Evolutionary conservation across 805 yeast species (phyloP), one percentile per base, ranked within the genome.

Genomic region (Jamesozyma gamospora): DNA sequence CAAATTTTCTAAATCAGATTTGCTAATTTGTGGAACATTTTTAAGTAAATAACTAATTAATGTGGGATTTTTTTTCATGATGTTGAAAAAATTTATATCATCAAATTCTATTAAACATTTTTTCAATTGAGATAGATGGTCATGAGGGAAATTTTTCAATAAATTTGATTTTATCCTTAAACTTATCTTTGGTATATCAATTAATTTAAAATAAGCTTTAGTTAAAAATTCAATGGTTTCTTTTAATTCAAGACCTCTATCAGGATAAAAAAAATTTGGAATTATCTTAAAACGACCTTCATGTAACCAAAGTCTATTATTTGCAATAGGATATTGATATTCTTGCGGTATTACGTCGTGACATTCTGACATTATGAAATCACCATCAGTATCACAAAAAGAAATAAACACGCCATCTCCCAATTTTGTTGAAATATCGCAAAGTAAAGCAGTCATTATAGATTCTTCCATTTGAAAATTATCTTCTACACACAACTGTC

Each of bases 281-380:
- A 72, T 64, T 16, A 65, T 45, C 39, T 64, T 48, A 12, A 71
- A 50, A 16, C 56, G 46, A 3, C 70, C 70, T 33, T 63, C 53
- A 39, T 70, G 65, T 8, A 75, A 44, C 82, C 82, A 77, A 2
- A 70, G 54, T 41, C 83, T 58, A 50, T 77, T 75, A 34, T 50
- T 52, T 1, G 53, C 50, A 13, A 58, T 49, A 0, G 79, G 67
- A 38, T 58, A 64, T 15, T 58, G 64, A 1, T 75, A 75, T 6
- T 58, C 63, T 4, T 60, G 59, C 0, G 78, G 77, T 2, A 75
- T 42, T 2, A 46, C 41, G 3, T 74, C 71, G 28, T 69, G 62
- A 1, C 71, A 66, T 43, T 74, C 79, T 8, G 72, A 65, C 34
- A 79, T 51, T 9, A 77, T 37, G 34, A 72, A 69, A 42, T 79